These are phyloP conservation scores for Paxillus ammoniavirescens DNA, from an alignment of 768 basidiomycete genomes.

Conservation along the genomic window DNA sequence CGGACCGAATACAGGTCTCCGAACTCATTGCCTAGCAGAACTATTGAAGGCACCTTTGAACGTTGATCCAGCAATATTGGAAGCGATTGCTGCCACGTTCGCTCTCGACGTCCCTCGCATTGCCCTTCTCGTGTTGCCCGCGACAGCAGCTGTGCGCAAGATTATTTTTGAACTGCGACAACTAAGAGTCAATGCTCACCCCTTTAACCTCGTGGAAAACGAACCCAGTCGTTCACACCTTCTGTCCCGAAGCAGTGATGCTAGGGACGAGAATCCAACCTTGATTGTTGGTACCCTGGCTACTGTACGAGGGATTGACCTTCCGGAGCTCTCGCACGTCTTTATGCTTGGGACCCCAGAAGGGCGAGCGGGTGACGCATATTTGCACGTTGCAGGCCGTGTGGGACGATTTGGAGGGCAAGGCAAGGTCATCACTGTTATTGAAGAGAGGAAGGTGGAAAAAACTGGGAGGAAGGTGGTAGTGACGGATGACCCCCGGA, in stretches of 20 bases:
- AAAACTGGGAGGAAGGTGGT: constrained; percentile 27
- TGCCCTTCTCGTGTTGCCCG: constrained; percentile 67
- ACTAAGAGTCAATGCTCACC: constrained; percentile 66
- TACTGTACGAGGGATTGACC: constrained; percentile 70
- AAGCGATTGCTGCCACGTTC: constrained; percentile 68
- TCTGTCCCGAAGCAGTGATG: constrained; percentile 31
- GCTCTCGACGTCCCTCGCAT: constrained; percentile 69
- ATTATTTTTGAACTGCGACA: constrained; percentile 62
- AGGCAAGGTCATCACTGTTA: constrained; percentile 66
- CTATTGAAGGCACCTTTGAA: constrained; percentile 46
- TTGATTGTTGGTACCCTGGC: constrained; percentile 70
- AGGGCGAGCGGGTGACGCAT: constrained; percentile 52
- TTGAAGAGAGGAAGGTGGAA: constrained; percentile 40
- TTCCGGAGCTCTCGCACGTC: constrained; percentile 70
- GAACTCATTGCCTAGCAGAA: constrained; percentile 34
- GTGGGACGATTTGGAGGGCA: constrained; percentile 68
- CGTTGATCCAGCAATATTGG: constrained; percentile 55
- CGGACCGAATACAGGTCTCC: neutral
- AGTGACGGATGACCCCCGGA: constrained; percentile 34
- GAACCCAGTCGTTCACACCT: constrained; percentile 45
- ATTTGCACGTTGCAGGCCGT: constrained; percentile 70
- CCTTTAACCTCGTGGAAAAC: constrained; percentile 50
- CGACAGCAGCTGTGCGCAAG: constrained; percentile 58
- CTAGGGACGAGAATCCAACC: constrained; percentile 48
- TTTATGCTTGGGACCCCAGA: constrained; percentile 67